These are phyloP conservation scores for Hypoxylon rickii DNA, from an alignment of 495 filamentous ascomycete genomes.

Conservation along the genomic window DNA sequence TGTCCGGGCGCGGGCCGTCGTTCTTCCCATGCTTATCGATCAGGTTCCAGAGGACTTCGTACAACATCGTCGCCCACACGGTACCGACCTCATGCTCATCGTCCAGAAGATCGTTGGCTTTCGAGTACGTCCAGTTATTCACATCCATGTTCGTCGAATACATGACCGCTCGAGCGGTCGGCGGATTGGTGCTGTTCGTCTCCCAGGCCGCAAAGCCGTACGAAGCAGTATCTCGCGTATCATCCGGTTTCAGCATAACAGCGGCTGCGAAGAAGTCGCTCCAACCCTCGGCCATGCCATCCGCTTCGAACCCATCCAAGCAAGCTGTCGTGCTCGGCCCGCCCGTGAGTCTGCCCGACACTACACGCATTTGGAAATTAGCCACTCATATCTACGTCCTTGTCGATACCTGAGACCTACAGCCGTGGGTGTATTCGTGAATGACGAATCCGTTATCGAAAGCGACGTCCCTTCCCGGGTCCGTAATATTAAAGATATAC, in stretches of 20 bases:
- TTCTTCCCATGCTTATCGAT: conserved; percentile 50
- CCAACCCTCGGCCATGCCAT: conserved; percentile 51
- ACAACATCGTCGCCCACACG: conserved; percentile 49
- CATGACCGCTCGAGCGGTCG: conserved; percentile 43
- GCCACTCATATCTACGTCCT: background rate
- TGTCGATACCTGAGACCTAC: conserved; percentile 1
- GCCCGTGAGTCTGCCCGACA: conserved; percentile 51
- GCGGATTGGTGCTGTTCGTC: conserved; percentile 22
- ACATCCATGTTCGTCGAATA: conserved; percentile 45
- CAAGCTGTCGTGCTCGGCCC: conserved; percentile 44
- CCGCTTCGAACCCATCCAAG: conserved; percentile 42
- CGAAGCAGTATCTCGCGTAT: conserved; percentile 38
- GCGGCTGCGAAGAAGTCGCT: conserved; percentile 50
- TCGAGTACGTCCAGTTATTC: conserved; percentile 44
- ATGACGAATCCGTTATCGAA: conserved; percentile 49
- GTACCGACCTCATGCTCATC: conserved; percentile 46
- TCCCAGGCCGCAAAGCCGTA: conserved; percentile 45
- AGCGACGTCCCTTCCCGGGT: conserved; percentile 39
- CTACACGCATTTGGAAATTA: conserved; percentile 17
- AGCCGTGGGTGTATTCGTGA: conserved; percentile 41
- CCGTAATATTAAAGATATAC: conserved; percentile 42
- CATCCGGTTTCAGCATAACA: conserved; percentile 43
- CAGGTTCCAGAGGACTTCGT: conserved; percentile 50
- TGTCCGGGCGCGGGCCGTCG: conserved; percentile 38
- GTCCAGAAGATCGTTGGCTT: conserved; percentile 32